phyloP scores from a whole-genome alignment of 768 basidiomycete species.

The Tricholoma saponaceum region DNA sequence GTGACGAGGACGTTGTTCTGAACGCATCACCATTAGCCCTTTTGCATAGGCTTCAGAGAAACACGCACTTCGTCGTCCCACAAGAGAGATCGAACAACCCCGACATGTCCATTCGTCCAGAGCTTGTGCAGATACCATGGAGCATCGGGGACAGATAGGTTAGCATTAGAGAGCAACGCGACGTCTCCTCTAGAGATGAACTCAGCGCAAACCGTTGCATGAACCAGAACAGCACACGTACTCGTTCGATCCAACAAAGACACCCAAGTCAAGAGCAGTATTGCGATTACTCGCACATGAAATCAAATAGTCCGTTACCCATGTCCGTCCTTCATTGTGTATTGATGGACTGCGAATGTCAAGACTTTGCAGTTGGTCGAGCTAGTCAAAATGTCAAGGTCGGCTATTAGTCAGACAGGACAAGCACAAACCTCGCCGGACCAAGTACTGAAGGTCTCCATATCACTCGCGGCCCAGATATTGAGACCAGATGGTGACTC shows the following conservation, averaged over 20 bases:
- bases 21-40: neutral
- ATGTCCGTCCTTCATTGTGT: slow-evolving; percentile 51
- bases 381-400: slow-evolving; percentile 30
- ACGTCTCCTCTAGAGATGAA: slow-evolving; percentile 46
- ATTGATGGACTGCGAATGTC: slow-evolving; percentile 67
- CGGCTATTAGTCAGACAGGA: neutral
- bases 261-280: slow-evolving; percentile 34
- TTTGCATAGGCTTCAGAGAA: neutral
- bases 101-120: slow-evolving; percentile 54
- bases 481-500: slow-evolving; percentile 26
- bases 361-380: slow-evolving; percentile 51
- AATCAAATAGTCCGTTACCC: slow-evolving; percentile 80
- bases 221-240: slow-evolving; percentile 24
- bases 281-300: slow-evolving; percentile 38
- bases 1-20: slow-evolving; percentile 41
- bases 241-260: slow-evolving; percentile 78
- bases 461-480: slow-evolving; percentile 88
- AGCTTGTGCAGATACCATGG: slow-evolving; percentile 49
- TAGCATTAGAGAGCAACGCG: slow-evolving; percentile 45
- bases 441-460: slow-evolving; percentile 93
- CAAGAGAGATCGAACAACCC: slow-evolving; percentile 50
- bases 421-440: slow-evolving; percentile 50
- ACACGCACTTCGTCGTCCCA: slow-evolving; percentile 50
- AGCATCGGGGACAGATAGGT: slow-evolving; percentile 30
- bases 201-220: neutral